These are phyloP conservation scores for Aspergillus sergii DNA, from an alignment of 2,329 filamentous ascomycete genomes.

Conservation along the genomic window DNA sequence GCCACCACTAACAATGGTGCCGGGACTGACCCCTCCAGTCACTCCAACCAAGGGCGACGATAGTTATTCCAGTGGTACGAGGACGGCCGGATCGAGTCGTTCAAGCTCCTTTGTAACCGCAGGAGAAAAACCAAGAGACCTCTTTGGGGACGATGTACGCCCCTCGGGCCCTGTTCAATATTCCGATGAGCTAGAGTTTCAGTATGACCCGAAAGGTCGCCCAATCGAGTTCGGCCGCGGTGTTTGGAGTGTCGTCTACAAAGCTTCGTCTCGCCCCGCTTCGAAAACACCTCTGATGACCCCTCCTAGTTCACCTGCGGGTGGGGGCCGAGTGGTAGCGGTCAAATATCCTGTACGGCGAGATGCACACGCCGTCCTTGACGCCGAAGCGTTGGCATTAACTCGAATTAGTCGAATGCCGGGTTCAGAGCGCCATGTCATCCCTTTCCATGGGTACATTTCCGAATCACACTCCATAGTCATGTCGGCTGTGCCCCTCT, in stretches of 20 bases:
- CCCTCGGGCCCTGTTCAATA: constrained; percentile 30
- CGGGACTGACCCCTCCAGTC: constrained; percentile 38
- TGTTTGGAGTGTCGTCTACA: constrained; percentile 52
- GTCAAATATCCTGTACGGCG: constrained; percentile 48
- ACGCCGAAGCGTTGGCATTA: constrained; percentile 46
- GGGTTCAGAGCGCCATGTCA: constrained; percentile 39
- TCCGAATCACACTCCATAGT: constrained; percentile 43
- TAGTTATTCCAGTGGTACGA: constrained; percentile 9
- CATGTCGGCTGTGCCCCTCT: constrained; percentile 47
- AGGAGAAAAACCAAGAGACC: constrained; percentile 7
- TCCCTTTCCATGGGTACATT: constrained; percentile 50
- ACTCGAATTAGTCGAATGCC: constrained; percentile 39
- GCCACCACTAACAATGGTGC: constrained; percentile 16
- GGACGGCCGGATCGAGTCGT: constrained; percentile 7
- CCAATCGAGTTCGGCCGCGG: constrained; percentile 47
- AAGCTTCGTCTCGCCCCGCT: constrained; percentile 34
- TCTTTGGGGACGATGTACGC: constrained; percentile 3
- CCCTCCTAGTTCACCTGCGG: constrained; percentile 41
- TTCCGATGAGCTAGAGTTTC: constrained; percentile 36
- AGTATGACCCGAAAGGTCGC: constrained; percentile 28
- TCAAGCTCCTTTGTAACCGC: constrained; percentile 11
- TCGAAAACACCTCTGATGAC: constrained; percentile 22
- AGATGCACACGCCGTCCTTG: constrained; percentile 45
- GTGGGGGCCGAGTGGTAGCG: constrained; percentile 39
- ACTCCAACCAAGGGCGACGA: constrained; percentile 33